A percentile compares a stretch with the other conserved stretches of the same genome.
These are phyloP conservation scores for Millerago galiae DNA, from an alignment of 805 yeast genomes.

Conservation along the genomic window DNA sequence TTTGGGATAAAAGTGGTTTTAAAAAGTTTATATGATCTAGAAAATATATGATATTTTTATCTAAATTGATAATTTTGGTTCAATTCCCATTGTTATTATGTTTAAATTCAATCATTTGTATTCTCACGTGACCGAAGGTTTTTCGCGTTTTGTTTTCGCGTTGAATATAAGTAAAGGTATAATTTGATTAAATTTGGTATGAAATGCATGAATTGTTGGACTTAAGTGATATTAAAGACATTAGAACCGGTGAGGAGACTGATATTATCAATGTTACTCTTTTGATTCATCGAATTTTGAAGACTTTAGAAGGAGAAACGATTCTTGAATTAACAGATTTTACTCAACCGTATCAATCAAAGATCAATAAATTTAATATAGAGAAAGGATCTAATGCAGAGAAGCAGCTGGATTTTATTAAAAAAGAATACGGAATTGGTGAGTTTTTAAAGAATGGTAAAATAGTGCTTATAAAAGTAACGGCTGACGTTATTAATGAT, in stretches of 20 bases:
- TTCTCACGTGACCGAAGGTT: background rate
- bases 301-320: background rate
- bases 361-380: background rate
- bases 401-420: background rate
- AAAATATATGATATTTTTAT: too few relatives aligned
- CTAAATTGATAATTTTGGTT: too few relatives aligned
- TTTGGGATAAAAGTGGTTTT: too few relatives aligned
- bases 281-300: background rate
- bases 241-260: background rate
- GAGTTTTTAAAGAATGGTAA: background rate
- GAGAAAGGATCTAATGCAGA: background rate
- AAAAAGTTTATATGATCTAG: too few relatives aligned
- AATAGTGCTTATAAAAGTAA: slow-evolving; percentile 2
- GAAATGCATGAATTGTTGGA: background rate
- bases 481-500: background rate
- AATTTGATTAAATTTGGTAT: too few relatives aligned
- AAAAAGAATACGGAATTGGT: background rate
- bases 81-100: too few relatives aligned
- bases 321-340: slow-evolving; percentile 8
- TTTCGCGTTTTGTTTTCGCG: background rate
- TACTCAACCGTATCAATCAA: slow-evolving; percentile 1
- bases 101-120: too few relatives aligned
- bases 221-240: background rate
- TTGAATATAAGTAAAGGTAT: background rate
- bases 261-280: background rate